phyloP scores from a whole-genome alignment of 345 rosid species.

The Gossypioides kirkii region DNA sequence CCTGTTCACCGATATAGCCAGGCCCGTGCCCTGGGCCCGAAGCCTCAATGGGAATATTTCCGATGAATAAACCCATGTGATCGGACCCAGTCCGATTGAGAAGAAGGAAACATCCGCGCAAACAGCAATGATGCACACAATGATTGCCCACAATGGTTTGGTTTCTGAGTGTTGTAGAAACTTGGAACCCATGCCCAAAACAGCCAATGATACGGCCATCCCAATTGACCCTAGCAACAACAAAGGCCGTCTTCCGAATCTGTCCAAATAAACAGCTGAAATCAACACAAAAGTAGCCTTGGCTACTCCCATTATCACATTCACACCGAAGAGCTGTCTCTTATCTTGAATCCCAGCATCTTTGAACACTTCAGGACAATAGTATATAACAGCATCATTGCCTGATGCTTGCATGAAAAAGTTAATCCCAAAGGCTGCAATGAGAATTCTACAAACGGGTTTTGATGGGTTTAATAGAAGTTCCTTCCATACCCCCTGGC shows the following conservation, averaged over 20 bases:
- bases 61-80: slow-evolving; percentile 75
- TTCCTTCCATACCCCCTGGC: slow-evolving; percentile 49
- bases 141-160: slow-evolving; percentile 13
- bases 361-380: slow-evolving; percentile 50
- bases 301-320: slow-evolving; percentile 42
- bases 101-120: slow-evolving; percentile 67
- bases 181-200: slow-evolving; percentile 29
- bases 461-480: slow-evolving; percentile 33
- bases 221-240: slow-evolving; percentile 8
- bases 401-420: slow-evolving; percentile 72
- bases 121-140: slow-evolving; percentile 32
- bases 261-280: slow-evolving; percentile 41
- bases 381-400: slow-evolving; percentile 51
- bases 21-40: slow-evolving; percentile 56
- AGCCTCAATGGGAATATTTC: slow-evolving; percentile 69
- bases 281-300: slow-evolving; percentile 42
- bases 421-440: slow-evolving; percentile 48
- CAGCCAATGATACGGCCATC: slow-evolving; percentile 30
- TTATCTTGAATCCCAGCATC: slow-evolving; percentile 35
- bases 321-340: slow-evolving; percentile 38
- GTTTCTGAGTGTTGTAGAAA: slow-evolving; percentile 20
- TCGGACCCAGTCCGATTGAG: slow-evolving; percentile 76
- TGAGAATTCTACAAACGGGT: slow-evolving; percentile 24
- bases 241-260: slow-evolving; percentile 42
- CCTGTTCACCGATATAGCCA: slow-evolving; percentile 70